Evolutionary conservation across 495 filamentous ascomycete genomes (phyloP), one percentile per base, ranked within the genome.

Genomic region (Penicillium lividum): DNA sequence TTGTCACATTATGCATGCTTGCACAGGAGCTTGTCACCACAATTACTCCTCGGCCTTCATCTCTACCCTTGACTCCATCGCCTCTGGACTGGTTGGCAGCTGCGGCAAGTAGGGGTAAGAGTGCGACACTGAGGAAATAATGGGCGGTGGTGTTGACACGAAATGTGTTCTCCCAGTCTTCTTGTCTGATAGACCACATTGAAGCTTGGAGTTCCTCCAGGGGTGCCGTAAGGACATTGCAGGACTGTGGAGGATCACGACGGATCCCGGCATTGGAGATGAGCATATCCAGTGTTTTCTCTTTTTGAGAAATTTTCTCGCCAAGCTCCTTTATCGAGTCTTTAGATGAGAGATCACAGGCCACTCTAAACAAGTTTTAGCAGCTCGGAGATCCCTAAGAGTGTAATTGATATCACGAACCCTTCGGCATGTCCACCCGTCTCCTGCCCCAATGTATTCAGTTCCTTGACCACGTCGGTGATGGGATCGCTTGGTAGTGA

Each of bases 1-100:
- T 80, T 3, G 77, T 78, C 1, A 61, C 75, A 57, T 80, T 80
- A 22, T 80, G 77, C 68, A 80, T 73, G 61, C 75, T 78, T 22
- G 77, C 77, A 55, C 76, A 78, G 2, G 71, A 75, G 48, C 74
- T 77, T 0, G 75, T 77, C 0, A 80, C 57, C 2, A 78, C 59
- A 3, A 80, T 59, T 0, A 77, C 76, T 4, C 77, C 77, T 38
- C 75, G 60, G 13, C 77, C 77, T 27, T 74, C 54, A 48, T 67
- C 69, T n/a, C 57, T 51, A 0, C 72, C 74, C 44, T 59, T 69
- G 22, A 51, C 31, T 7, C 63, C 60, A 31, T 42, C 29, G 0
- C 15, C 28, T 11, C 59, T 28, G 8, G 47, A 10, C 4, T 53
- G 38, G 3, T 63, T 54, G 8, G 67, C 67, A 0, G 77, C 74